A percentile compares a stretch with the other conserved stretches of the same genome.
Evolutionary conservation across 805 yeast species (phyloP).

Genomic region (Pichia occidentalis): DNA sequence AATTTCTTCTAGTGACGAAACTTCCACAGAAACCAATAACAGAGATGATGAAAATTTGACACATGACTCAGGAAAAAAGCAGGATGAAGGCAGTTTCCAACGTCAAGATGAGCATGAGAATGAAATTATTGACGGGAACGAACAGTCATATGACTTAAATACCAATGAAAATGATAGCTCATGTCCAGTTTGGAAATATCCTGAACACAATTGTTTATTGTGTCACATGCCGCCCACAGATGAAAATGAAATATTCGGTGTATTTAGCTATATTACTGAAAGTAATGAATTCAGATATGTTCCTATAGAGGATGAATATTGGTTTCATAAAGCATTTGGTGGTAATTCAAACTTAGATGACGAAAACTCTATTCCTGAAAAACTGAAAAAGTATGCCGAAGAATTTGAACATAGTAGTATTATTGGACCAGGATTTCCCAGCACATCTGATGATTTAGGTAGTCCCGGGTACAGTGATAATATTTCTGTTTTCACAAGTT

Average conservation of each 20-base stretch:
- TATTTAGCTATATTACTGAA: slow-evolving; percentile 55
- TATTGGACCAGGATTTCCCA: slow-evolving; percentile 69
- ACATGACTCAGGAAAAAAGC: too few species aligned
- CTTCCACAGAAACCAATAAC: too few species aligned
- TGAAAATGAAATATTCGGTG: slow-evolving; percentile 65
- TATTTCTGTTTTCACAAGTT: slow-evolving; percentile 55
- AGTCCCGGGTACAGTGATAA: slow-evolving; percentile 31
- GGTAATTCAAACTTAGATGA: slow-evolving; percentile 39
- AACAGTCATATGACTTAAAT: too few species aligned
- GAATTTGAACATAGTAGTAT: slow-evolving; percentile 34
- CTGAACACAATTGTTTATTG: slow-evolving; percentile 68
- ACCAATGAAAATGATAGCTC: too few species aligned
- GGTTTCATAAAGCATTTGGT: slow-evolving; percentile 60
- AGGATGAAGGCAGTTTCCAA: slow-evolving; percentile 41
- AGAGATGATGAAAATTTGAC: too few species aligned
- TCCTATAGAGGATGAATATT: slow-evolving; percentile 52
- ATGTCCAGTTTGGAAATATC: slow-evolving; percentile 56
- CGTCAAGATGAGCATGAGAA: slow-evolving; percentile 30
- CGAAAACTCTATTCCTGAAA: slow-evolving; percentile 1
- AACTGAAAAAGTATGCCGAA: slow-evolving; percentile 27
- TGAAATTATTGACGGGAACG: slow-evolving; percentile 10
- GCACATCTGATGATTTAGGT: slow-evolving; percentile 15
- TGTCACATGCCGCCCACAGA: slow-evolving; percentile 67
- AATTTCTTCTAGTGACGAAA: slow-evolving; percentile 3
- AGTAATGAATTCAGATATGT: slow-evolving; percentile 56